phyloP scores from a whole-genome alignment of 164 flowering plant genomes.

The Liriodendron chinense region DNA sequence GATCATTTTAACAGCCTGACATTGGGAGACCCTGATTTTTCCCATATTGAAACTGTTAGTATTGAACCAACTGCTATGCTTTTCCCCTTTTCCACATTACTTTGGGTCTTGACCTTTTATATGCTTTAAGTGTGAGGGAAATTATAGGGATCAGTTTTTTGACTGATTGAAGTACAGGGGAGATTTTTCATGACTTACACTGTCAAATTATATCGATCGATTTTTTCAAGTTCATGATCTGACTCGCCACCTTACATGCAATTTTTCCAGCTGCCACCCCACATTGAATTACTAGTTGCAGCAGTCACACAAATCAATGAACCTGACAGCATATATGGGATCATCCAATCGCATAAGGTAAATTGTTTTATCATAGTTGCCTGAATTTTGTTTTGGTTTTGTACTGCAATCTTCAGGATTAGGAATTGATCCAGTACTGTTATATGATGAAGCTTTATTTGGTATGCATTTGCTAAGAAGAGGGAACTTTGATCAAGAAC shows the following conservation, averaged over 20 bases:
- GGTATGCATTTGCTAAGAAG: not conserved
- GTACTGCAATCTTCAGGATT: not conserved
- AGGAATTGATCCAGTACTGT: not conserved
- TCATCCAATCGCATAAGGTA: constrained; percentile 92
- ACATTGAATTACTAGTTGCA: constrained; percentile 73
- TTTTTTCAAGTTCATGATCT: not conserved
- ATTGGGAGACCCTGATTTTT: constrained; percentile 87
- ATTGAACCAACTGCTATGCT: not conserved
- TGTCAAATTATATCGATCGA: not conserved
- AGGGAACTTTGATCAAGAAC: no score
- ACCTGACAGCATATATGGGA: constrained; percentile 96
- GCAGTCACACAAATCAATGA: constrained; percentile 91
- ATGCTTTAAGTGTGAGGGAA: not conserved
- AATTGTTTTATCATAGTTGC: constrained; percentile 11
- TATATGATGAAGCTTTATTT: not conserved
- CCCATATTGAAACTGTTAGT: constrained; percentile 66
- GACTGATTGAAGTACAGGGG: not conserved
- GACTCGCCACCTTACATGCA: constrained; percentile 6
- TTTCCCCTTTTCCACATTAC: not conserved
- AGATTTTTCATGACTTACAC: not conserved
- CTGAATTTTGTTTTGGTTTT: not conserved
- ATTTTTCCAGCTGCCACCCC: constrained; percentile 58
- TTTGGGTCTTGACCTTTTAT: not conserved
- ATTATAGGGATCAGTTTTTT: no score
- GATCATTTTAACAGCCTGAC: constrained; percentile 68